Conservation (phyloP, 176 grass and related monocot species). For the Eragrostis nindensis region DNA sequence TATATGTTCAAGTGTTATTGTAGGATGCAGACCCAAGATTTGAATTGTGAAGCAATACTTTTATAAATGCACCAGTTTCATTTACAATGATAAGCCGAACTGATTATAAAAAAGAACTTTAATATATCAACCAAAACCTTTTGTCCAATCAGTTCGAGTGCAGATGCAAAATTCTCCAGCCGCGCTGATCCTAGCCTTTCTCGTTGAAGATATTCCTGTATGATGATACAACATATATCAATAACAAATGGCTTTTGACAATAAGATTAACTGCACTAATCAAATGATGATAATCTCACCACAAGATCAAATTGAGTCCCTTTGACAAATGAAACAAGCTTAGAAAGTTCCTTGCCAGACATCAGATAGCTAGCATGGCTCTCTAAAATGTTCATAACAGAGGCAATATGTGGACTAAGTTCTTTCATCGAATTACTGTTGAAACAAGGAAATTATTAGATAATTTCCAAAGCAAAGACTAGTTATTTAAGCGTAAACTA, state of each 20-base stretch:
- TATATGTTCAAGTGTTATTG: background rate
- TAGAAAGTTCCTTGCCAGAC: slow-evolving; percentile 99
- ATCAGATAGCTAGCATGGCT: slow-evolving; percentile 95
- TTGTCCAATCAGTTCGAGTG: slow-evolving; percentile 96
- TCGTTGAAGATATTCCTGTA: slow-evolving; percentile 98
- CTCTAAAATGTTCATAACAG: slow-evolving; percentile 98
- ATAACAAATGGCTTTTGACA: slow-evolving; percentile 38
- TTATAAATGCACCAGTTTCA: background rate
- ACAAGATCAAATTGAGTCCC: slow-evolving; percentile 99
- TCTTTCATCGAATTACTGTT: slow-evolving; percentile 81
- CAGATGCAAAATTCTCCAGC: slow-evolving; percentile 97
- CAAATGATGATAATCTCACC: slow-evolving; percentile 57
- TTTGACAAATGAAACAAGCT: slow-evolving; percentile 98
- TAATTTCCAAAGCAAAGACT: slow-evolving; percentile 17
- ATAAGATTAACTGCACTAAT: slow-evolving; percentile 9
- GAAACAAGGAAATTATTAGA: slow-evolving; percentile 38
- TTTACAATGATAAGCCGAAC: slow-evolving; percentile 8
- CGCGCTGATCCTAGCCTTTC: slow-evolving; percentile 84
- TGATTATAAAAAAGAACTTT: background rate
- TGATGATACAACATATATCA: slow-evolving; percentile 21
- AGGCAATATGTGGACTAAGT: slow-evolving; percentile 92
- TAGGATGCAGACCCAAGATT: background rate
- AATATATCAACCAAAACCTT: slow-evolving; percentile 62
- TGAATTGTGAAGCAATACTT: slow-evolving; percentile 5
- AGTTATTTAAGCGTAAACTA: slow-evolving; percentile 15